These are phyloP conservation scores for Auricularia cornea DNA, from an alignment of 768 basidiomycete species.

Conservation along the genomic window DNA sequence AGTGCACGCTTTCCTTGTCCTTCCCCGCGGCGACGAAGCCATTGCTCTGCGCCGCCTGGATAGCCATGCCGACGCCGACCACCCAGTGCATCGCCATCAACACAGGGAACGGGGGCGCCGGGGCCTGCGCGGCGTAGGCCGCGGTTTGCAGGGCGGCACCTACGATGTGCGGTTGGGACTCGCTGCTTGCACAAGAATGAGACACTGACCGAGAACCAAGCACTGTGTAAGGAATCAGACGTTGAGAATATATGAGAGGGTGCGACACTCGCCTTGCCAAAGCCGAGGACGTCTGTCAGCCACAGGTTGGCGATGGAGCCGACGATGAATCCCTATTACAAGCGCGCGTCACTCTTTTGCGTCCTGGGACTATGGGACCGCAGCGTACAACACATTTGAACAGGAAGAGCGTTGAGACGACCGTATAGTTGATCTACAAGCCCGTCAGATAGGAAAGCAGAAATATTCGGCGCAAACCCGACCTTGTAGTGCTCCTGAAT, in stretches of 20 bases:
- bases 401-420: constrained; percentile 58
- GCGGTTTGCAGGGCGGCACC: constrained; percentile 40
- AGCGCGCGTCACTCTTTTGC: not conserved
- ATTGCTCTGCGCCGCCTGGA: constrained; percentile 64
- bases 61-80: constrained; percentile 42
- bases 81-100: constrained; percentile 43
- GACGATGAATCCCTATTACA: constrained; percentile 5
- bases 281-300: constrained; percentile 8
- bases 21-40: constrained; percentile 48
- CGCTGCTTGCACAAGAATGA: too few relatives aligned
- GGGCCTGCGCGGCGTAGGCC: constrained; percentile 44
- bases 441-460: not conserved
- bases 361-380: not conserved
- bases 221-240: not conserved
- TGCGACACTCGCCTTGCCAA: constrained; percentile 7
- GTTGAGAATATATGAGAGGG: not conserved
- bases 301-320: constrained; percentile 6
- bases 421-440: constrained; percentile 37
- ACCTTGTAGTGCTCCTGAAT: constrained; percentile 54
- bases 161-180: not conserved
- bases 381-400: constrained; percentile 23
- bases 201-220: not conserved
- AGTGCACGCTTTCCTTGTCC: constrained; percentile 42
- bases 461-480: constrained; percentile 7
- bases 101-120: constrained; percentile 56